These are phyloP conservation scores for Jaapia argillacea DNA, from an alignment of 768 basidiomycete species.

Conservation along the genomic window DNA sequence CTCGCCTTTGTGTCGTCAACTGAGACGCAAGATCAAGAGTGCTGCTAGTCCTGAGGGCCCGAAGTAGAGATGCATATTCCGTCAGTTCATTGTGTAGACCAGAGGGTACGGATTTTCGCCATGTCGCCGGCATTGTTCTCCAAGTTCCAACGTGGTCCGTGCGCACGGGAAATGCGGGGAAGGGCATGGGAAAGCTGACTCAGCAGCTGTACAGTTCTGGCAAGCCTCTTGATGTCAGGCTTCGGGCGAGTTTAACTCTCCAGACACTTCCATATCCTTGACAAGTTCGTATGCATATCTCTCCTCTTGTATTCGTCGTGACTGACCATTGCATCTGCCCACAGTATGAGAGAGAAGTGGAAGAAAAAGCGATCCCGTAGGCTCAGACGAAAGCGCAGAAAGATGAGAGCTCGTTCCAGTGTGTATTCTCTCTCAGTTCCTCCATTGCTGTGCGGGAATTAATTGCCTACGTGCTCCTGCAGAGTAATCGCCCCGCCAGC, in stretches of 20 bases:
- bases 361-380: slow-evolving; percentile 93
- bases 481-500: slow-evolving; percentile 25
- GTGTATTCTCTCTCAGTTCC: slow-evolving; percentile 21
- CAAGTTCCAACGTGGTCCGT: neutral
- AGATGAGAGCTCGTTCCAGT: slow-evolving; percentile 95
- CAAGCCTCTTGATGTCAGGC: slow-evolving; percentile 15
- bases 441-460: too few species aligned
- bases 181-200: slow-evolving; percentile 15
- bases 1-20: slow-evolving; percentile 24
- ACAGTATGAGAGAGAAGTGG: slow-evolving; percentile 92
- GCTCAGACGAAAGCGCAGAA: slow-evolving; percentile 90
- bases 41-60: slow-evolving; percentile 47
- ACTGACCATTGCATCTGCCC: neutral
- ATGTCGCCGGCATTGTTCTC: slow-evolving; percentile 19
- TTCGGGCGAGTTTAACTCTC: slow-evolving; percentile 6
- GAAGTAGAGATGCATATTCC: slow-evolving; percentile 58
- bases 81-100: slow-evolving; percentile 54
- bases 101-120: slow-evolving; percentile 36
- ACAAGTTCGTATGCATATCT: slow-evolving; percentile 14
- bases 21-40: slow-evolving; percentile 50
- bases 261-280: slow-evolving; percentile 21
- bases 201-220: slow-evolving; percentile 26
- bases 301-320: neutral
- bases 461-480: too few species aligned
- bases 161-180: neutral